Percentiles rank a stretch among this genome's conserved stretches.
These are phyloP conservation scores for Naganishia vaughanmartiniae DNA, from an alignment of 768 basidiomycete species.

Conservation along the genomic window DNA sequence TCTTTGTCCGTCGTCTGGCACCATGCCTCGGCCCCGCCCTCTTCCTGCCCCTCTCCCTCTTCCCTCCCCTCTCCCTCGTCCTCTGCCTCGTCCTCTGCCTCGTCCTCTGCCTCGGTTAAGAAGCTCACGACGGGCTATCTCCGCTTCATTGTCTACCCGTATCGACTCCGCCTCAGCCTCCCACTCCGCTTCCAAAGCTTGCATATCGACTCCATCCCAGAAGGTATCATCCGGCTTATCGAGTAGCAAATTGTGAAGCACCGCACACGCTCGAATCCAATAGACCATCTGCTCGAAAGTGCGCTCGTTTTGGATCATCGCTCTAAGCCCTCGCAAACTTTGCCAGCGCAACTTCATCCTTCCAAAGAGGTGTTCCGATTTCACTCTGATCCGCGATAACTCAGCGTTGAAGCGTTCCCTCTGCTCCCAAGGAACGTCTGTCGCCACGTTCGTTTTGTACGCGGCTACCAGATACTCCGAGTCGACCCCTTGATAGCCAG, in stretches of 20 bases:
- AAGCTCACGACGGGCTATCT: too few relatives aligned
- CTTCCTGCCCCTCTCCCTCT: not conserved
- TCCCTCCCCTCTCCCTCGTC: not conserved
- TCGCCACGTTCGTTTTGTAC: not conserved
- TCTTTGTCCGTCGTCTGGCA: not conserved
- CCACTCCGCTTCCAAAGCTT: not conserved
- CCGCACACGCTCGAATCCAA: not conserved
- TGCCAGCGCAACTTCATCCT: slow-evolving; percentile 1
- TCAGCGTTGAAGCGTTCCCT: not conserved
- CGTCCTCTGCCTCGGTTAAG: not conserved
- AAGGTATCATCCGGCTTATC: not conserved
- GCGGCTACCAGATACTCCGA: not conserved
- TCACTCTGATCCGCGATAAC: not conserved
- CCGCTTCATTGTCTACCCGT: not conserved
- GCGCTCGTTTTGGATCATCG: not conserved
- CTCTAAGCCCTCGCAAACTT: not conserved
- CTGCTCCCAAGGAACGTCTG: not conserved
- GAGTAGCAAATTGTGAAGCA: slow-evolving; percentile 1
- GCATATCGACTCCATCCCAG: not conserved
- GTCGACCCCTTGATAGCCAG: not conserved
- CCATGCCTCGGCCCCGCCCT: not conserved
- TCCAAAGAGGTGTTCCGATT: not conserved
- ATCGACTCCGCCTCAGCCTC: not conserved
- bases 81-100: not conserved
- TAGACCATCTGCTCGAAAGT: slow-evolving; percentile 7